phyloP scores from a whole-genome alignment of 164 flowering plant genomes.

The Magnolia officinalis region DNA sequence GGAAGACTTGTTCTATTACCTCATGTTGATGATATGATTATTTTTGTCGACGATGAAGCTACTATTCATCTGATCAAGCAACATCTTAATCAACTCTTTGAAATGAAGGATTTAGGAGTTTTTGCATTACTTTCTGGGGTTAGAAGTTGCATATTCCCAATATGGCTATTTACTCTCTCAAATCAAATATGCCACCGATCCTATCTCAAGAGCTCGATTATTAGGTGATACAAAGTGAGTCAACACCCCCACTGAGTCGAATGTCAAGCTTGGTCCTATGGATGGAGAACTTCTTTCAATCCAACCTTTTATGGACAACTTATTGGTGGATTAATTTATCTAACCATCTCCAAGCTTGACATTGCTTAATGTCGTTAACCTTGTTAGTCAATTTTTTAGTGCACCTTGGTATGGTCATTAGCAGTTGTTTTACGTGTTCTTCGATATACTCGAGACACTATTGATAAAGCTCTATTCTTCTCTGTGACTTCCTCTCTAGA shows the following conservation, averaged over 20 bases:
- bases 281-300: background rate
- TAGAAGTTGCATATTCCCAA: background rate
- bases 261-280: no score
- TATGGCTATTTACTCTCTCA: background rate
- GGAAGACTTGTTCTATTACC: background rate
- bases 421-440: background rate
- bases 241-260: no score
- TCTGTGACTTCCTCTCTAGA: background rate
- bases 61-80: no score
- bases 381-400: background rate
- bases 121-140: background rate
- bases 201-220: background rate
- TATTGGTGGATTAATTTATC: no score
- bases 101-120: background rate
- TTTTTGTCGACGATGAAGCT: background rate
- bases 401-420: background rate
- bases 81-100: no score
- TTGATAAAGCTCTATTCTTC: background rate
- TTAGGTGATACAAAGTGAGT: background rate
- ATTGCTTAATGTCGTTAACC: no score
- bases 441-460: background rate
- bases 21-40: background rate
- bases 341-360: no score
- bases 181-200: background rate
- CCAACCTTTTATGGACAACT: no score